Base-by-base conservation (phyloP, 305 asterid species). In the Fraxinus paxiana region DNA sequence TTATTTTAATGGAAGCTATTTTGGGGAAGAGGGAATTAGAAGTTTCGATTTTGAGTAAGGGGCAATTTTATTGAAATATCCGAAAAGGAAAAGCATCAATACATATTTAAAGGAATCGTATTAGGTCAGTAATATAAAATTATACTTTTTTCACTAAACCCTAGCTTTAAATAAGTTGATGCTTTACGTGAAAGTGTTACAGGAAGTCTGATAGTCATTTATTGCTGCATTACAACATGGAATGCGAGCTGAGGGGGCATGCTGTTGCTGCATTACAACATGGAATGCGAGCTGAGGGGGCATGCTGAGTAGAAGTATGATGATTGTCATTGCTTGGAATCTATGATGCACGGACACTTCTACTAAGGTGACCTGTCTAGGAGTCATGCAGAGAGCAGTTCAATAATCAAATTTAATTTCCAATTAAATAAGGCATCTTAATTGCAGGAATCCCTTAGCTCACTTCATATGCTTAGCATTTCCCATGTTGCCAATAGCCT, bases 361-460 rank as follows among this genome's bases (percentile, higher is more conserved):
- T 24, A 24, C 26, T 24, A 0, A 24, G 26, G 26, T 24, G 26
- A 24, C 26, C 26, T 24, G 26, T 24, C 26, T 24, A 24, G 26
- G 26, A 0, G 26, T 24, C 26, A 24, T 6, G 26, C 17, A 15
- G 12, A 69, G 6, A 28, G 41, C 43, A 30, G 5, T 6, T 69
- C 26, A 31, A 70, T 70, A 13, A 70, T 70, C 22, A 70, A 30
- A 70, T 31, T 31, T 15, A 70, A 70, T 15, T 70, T 70, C 24
- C 75, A 70, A n/a, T 31, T 15, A 13, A 30, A 70, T 15, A 30
- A 15, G 17, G 43, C 75, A 70, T 70, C 12, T 70, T 70, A 70
- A 30, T 70, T 12, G 67, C 67, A 83, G 9, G 30, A 67, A 51
- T 34, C 80, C 34, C 76, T 46, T 51, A 73, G 65, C 81, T 34